Evolutionary conservation across 192 early-diverging fungal species (phyloP), one percentile per base, ranked within the genome.

Genomic region (Backusella tuberculispora): DNA sequence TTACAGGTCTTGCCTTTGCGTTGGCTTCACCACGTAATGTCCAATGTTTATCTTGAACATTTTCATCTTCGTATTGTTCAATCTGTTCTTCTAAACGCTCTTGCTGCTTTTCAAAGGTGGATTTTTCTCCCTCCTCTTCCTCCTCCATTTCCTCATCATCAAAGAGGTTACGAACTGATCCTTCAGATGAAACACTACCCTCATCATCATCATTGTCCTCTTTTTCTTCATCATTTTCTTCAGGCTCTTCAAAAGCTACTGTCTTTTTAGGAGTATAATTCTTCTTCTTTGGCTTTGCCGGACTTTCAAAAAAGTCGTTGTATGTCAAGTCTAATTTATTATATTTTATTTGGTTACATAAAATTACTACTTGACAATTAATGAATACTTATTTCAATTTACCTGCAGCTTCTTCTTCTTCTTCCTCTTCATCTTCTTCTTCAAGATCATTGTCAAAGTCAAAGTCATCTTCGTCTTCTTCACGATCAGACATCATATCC

Each of bases 21-120:
- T 82, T 85, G 7, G 92, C 92, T 83, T 99, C 98, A 68, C 98
- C 98, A 13, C 83, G 87, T 78, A 97, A 83, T 21, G 94, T 91
- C 98, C 98, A 99, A 66, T 96, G 86, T 81, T 94, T 95, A 15
- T 83, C 84, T 29, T 86, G 89, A 9, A 98, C 82, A 8, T 93
- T 93, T 78, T 98, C 96, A 53, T 87, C 83, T 77, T 99, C 98
- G n/a, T 97, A 86, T 71, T 86, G 84, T 15, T 88, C 82, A 72
- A 98, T 98, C 75, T 92, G 87, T 26, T 86, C 83, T 63, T 86
- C 83, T 2, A 97, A 74, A 72, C 84, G 83, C 37, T 86, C 84
- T 66, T 96, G 94, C 77, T 91, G 87, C 71, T 86, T 90, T 83
- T 99, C 91, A 72, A 93, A 93, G n/a, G 89, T 86, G 29, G 97